Base-by-base conservation (phyloP, 2,329 filamentous ascomycete genomes). In the Diaporthe ilicicola region DNA sequence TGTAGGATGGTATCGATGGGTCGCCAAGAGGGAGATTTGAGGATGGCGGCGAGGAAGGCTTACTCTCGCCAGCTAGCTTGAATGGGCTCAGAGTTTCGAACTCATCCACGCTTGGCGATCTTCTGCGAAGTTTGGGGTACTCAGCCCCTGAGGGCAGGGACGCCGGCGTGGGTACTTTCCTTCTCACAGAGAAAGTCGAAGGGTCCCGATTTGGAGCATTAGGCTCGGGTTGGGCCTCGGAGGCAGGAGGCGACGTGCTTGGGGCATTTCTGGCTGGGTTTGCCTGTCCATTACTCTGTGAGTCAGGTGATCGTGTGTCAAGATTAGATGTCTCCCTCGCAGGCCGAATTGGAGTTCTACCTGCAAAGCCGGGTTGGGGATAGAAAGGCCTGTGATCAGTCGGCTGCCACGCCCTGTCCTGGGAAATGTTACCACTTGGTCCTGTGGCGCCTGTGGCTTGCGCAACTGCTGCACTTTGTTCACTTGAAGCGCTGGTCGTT, bases 1-100 rank as follows among this genome's bases (percentile, higher is more conserved):
- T 12, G 50, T 17, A 19, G 19, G 56, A 19, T 17, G 29, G 37
- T 48, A 12, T 37, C 17, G 68, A n/a, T 15, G 51, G 6, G 27
- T 19, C 4, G 13, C 15, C 42, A 34, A 7, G 3, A 8, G 48
- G 15, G 5, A 32, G 15, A 2, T 12, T 34, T 46, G 12, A 22
- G 22, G 56, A 22, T 8, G n/a, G 39, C n/a, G 29, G 50, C 39
- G 69, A 37, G n/a, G 51, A 22, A 19, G 44, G 12, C 39, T 22
- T 48, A 9, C n/a, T 34, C 4, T 51, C 42, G 10, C 34, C 27
- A n/a, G 71, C 69, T 42, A 73, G 15, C 22, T 71, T 71, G 64
- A 73, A 73, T 3, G 71, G 71, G 15, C 71, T 73, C 55, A 73
- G 42, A 13, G 64, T 56, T 39, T 73, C 69, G 32, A 73, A 73